phyloP scores from a whole-genome alignment of 1,139 yeast species.

The Candida sp. region DNA sequence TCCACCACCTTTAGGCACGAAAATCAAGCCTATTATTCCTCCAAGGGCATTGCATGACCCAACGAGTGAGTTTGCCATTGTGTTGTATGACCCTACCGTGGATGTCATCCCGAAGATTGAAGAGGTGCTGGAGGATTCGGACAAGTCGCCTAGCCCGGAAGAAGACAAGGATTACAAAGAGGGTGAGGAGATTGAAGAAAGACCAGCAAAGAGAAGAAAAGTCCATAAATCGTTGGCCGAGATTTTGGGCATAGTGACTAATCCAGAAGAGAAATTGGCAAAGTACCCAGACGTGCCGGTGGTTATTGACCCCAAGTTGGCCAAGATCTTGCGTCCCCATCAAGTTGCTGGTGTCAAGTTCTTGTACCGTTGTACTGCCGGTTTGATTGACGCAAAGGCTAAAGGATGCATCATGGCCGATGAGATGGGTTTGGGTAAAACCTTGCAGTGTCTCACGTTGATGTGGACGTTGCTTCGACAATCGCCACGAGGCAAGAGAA shows the following conservation, averaged over 20 bases:
- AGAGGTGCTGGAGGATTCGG: slow-evolving; percentile 26
- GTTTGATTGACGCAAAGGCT: slow-evolving; percentile 83
- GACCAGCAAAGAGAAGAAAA: slow-evolving; percentile 20
- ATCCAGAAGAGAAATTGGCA: slow-evolving; percentile 51
- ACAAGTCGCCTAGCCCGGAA: slow-evolving; percentile 16
- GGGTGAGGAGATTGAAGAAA: slow-evolving; percentile 18
- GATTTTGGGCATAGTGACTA: slow-evolving; percentile 70
- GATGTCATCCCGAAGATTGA: slow-evolving; percentile 60
- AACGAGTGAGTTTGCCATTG: slow-evolving; percentile 90
- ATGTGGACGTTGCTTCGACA: slow-evolving; percentile 95
- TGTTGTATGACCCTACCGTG: slow-evolving; percentile 92
- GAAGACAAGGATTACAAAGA: slow-evolving; percentile 9
- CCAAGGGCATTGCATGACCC: slow-evolving; percentile 97
- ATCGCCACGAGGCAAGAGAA: slow-evolving; percentile 85
- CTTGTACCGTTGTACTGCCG: slow-evolving; percentile 88
- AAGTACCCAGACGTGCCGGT: slow-evolving; percentile 90
- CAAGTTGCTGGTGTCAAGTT: slow-evolving; percentile 97
- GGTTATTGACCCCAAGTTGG: slow-evolving; percentile 89
- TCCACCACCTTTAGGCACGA: slow-evolving; percentile 85
- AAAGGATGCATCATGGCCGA: slow-evolving; percentile 99
- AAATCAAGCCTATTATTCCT: slow-evolving; percentile 67
- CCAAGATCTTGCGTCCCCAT: slow-evolving; percentile 91
- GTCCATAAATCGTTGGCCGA: slow-evolving; percentile 77
- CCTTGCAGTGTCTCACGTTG: slow-evolving; percentile 88
- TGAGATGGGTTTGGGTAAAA: slow-evolving; percentile 98